Evolutionary conservation across 2,329 filamentous ascomycete genomes (phyloP).

Genomic region (Tolypocladium endophyticum): DNA sequence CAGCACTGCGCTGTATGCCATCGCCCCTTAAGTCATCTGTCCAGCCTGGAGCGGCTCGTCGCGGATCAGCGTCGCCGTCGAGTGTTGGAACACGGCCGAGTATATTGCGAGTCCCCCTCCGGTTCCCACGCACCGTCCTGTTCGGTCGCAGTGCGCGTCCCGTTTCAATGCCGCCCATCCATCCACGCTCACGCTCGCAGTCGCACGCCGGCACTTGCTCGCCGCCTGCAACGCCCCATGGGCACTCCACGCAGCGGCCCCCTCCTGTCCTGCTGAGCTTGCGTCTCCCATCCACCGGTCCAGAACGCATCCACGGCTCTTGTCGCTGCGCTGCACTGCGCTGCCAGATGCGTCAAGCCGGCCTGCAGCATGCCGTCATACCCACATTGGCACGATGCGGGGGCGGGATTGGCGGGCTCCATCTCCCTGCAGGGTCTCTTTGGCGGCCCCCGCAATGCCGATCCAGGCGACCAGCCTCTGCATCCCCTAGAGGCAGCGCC

Average conservation of each 20-base stretch:
- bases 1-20: too few relatives aligned
- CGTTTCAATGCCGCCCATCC: background rate
- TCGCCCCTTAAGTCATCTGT: background rate
- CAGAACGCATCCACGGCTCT: background rate
- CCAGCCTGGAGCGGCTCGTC: background rate
- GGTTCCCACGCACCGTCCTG: background rate
- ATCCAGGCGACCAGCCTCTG: background rate
- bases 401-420: background rate
- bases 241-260: background rate
- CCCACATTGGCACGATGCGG: background rate
- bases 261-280: background rate
- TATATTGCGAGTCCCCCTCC: background rate
- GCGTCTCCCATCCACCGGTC: background rate
- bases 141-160: background rate
- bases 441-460: background rate
- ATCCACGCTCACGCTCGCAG: background rate
- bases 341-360: background rate
- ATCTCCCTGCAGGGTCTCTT: background rate
- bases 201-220: background rate
- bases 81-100: background rate
- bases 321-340: background rate
- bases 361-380: background rate
- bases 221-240: background rate
- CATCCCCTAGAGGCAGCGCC: background rate
- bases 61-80: background rate